Conservation (phyloP, 2,329 filamentous ascomycete species). For the Blastomyces parvus region DNA sequence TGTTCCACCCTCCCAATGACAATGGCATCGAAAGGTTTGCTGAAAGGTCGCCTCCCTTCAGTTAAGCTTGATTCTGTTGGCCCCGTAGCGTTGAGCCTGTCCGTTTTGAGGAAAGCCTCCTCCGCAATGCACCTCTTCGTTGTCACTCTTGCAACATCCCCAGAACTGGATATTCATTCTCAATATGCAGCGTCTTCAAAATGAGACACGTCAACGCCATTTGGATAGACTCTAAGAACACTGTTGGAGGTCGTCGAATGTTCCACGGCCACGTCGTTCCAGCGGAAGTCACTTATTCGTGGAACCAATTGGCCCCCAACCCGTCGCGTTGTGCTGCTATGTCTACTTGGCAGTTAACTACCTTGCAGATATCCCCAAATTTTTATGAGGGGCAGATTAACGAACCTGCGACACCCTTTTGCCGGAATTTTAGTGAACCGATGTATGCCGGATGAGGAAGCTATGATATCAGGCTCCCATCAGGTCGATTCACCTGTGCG, state of each 20-base stretch:
- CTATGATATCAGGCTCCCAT: not conserved
- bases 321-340: conserved; percentile 6
- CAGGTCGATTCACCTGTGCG: not conserved
- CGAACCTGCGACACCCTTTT: not conserved
- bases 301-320: conserved; percentile 20
- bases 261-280: conserved; percentile 38
- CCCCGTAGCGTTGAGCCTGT: not conserved
- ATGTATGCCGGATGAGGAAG: not conserved
- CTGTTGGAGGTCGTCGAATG: conserved; percentile 35
- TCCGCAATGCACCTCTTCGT: conserved; percentile 6
- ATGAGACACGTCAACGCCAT: conserved; percentile 11
- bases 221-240: conserved; percentile 37
- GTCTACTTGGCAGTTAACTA: conserved; percentile 8
- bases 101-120: conserved; percentile 1
- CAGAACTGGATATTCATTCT: not conserved
- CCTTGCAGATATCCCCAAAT: conserved; percentile 1
- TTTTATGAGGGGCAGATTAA: not conserved
- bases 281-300: conserved; percentile 34
- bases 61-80: not conserved
- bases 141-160: conserved; percentile 5
- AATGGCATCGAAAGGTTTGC: not conserved
- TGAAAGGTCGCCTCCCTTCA: not conserved
- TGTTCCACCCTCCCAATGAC: not conserved
- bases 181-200: not conserved
- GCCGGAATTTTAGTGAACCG: not conserved